Evolutionary conservation across 169 alveolate genomes (phyloP), one percentile per base, ranked within the genome.

Genomic region (Theileria orientalis): DNA sequence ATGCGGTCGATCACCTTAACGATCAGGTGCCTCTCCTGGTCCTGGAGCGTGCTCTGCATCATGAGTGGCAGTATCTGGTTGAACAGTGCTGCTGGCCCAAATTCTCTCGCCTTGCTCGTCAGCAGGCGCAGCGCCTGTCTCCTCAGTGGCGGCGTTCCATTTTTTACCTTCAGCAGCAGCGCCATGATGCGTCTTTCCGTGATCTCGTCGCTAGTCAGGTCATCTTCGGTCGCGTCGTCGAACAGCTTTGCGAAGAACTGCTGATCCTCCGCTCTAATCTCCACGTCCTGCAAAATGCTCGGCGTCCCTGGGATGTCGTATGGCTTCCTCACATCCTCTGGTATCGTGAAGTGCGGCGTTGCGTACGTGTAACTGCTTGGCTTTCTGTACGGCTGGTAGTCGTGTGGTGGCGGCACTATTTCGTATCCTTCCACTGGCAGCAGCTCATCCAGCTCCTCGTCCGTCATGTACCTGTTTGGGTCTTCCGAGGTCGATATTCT

Each of bases 1-100:
- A 97, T 94, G 76, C 99, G 94, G 69, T 98, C 99, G 59, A 98
- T 97, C 5, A 96, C 98, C 87, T 98, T 98, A 16, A 97, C 99
- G 77, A 98, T 85, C 75, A 97, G 84, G 85, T 98, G 99, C 37
- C 99, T 90, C 86, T 98, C 99, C 93, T 98, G 97, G 85, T 92
- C 96, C 74, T 97, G 99, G 60, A 97, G 85, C 1, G 99, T 95
- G 21, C 98, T 94, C 66, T 95, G 95, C 99, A 97, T 97, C 93
- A 98, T 93, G 74, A 98, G 83, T 5, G 99, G 99, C 63, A 98
- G 88, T n/a, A 98, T 97, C 87, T 96, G 96, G 72, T 96, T 95
- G 84, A 97, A 97, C 27, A 98, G 82, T 1, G 97, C 97, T 3
- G 96, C 99, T 0, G 99, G 98, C 0, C 99, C 99, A 64, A 97